phyloP scores from a whole-genome alignment of 805 yeast genomes.

The Zygoascus ofunaensis region DNA sequence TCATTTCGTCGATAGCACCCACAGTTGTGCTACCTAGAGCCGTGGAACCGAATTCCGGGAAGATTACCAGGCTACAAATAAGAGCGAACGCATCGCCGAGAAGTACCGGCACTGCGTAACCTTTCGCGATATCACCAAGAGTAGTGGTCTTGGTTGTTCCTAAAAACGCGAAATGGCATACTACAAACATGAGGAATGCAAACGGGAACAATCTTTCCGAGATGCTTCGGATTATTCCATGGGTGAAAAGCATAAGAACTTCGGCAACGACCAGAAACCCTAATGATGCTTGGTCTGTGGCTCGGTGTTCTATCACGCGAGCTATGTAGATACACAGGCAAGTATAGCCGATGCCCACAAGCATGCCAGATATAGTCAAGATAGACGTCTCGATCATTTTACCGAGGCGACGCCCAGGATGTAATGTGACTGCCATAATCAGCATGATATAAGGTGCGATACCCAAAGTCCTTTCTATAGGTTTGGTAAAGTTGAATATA shows the following conservation, averaged over 20 bases:
- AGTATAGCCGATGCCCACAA: conserved; percentile 36
- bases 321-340: conserved; percentile 36
- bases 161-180: conserved; percentile 41
- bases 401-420: conserved; percentile 43
- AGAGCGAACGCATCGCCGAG: conserved; percentile 38
- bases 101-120: conserved; percentile 37
- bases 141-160: conserved; percentile 25
- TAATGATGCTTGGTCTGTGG: conserved; percentile 29
- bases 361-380: conserved; percentile 34
- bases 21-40: conserved; percentile 38
- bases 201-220: conserved; percentile 39
- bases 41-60: conserved; percentile 46
- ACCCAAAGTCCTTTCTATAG: conserved; percentile 31
- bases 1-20: conserved; percentile 25
- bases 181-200: conserved; percentile 41
- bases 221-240: conserved; percentile 43
- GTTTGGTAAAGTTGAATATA: conserved; percentile 34
- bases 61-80: conserved; percentile 36
- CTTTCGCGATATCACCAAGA: conserved; percentile 29
- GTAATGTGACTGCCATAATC: conserved; percentile 38
- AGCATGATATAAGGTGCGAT: conserved; percentile 38
- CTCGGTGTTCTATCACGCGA: conserved; percentile 29
- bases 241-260: conserved; percentile 37
- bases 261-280: conserved; percentile 39
- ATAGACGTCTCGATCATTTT: conserved; percentile 38